Evolutionary conservation across 2,329 filamentous ascomycete genomes (phyloP).

Genomic region (Penicillium sp.): DNA sequence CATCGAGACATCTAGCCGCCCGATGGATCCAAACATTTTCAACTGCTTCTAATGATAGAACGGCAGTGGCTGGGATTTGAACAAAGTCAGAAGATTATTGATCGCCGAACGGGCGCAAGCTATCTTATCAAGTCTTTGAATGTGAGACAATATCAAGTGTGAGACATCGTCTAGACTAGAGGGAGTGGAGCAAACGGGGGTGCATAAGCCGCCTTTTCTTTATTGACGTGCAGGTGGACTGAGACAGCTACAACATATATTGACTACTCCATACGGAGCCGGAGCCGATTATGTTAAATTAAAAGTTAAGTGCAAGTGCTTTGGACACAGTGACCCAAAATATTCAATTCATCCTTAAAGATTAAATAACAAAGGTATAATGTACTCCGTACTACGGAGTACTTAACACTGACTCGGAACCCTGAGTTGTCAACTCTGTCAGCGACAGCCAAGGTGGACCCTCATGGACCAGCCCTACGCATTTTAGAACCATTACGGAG

Average conservation of each 20-base stretch:
- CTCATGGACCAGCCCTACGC: conserved; percentile 11
- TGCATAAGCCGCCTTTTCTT: conserved; percentile 7
- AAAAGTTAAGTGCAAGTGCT: background rate
- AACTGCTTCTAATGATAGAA: conserved; percentile 2
- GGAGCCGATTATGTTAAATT: background rate
- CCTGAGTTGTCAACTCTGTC: background rate
- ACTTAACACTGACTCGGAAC: background rate
- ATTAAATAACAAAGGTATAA: background rate
- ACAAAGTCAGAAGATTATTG: background rate
- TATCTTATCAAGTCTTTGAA: conserved; percentile 1
- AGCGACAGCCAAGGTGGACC: conserved; percentile 5
- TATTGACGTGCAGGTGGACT: conserved; percentile 3
- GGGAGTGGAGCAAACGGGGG: conserved; percentile 6
- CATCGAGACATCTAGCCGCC: background rate
- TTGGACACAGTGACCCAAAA: background rate
- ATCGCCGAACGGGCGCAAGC: background rate
- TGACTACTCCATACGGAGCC: background rate
- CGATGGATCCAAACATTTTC: background rate
- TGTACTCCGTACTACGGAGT: background rate
- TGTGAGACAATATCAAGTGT: conserved; percentile 1
- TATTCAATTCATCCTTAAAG: background rate
- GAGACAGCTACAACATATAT: background rate
- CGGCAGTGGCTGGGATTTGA: background rate
- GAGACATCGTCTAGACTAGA: conserved; percentile 6
- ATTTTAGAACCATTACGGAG: background rate